Percentiles rank a stretch among this genome's conserved stretches.
phyloP scores from a whole-genome alignment of 75 land plant species.

The Larix kaempferi region DNA sequence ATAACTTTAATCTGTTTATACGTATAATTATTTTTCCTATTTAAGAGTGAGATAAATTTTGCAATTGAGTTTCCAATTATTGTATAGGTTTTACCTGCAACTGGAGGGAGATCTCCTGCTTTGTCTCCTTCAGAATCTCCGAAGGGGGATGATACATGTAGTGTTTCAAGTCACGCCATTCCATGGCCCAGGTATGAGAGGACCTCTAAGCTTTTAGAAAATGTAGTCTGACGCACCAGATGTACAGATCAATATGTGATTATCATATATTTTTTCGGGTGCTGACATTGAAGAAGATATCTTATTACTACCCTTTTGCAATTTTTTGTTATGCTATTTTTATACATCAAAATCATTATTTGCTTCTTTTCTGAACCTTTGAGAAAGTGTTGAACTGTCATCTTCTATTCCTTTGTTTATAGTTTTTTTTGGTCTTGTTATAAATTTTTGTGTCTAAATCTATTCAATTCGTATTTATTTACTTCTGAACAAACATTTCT shows the following conservation, averaged over 20 bases:
- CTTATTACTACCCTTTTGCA: too few species aligned
- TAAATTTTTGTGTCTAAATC: background rate
- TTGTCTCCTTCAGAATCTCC: conserved; percentile 18
- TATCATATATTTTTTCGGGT: background rate
- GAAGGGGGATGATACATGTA: conserved; percentile 9
- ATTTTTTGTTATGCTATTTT: too few species aligned
- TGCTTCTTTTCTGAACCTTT: background rate
- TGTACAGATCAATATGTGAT: background rate
- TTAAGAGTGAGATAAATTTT: background rate
- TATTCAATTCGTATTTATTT: background rate
- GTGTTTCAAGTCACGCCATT: conserved; percentile 12
- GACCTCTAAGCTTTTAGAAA: background rate
- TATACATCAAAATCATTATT: too few species aligned
- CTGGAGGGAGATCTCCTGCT: conserved; percentile 25
- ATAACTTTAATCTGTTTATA: background rate
- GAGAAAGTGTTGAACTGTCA: background rate
- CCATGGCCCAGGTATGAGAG: conserved; percentile 6
- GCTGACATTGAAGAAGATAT: background rate
- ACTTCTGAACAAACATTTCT: background rate
- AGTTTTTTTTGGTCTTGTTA: background rate
- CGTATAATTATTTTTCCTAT: too few species aligned
- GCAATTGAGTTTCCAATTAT: background rate
- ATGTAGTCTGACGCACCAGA: background rate
- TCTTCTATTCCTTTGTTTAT: background rate
- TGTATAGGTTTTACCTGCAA: conserved; percentile 31